Evolutionary conservation across 129 eudicot genomes (phyloP), one percentile per base, ranked within the genome.

Genomic region (Glebionis coronaria): DNA sequence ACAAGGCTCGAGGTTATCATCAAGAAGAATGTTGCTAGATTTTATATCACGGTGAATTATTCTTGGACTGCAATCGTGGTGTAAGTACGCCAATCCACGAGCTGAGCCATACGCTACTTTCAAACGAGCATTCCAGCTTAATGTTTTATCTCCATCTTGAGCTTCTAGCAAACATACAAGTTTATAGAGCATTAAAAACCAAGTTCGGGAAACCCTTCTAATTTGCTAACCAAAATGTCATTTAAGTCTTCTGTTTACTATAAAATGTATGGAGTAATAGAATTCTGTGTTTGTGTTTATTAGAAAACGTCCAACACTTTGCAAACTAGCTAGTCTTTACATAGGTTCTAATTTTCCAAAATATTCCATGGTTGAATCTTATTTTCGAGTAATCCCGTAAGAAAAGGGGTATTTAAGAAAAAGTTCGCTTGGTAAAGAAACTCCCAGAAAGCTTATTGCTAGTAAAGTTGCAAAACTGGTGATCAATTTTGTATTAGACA

Each of bases 11-110:
- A 93, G 81, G 23, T 93, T 86, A 59, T 93, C 98, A 75, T 86
- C 92, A 1, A 93, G 92, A 16, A 93, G 90, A 73, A 93, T 89
- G 61, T 93, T 93, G 76, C 98, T 89, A 1, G 98, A 88, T 66
- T 93, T 93, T 78, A 93, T 86, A 78, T 93, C 98, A 27, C 98
- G 89, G 55, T 93, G 98, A 66, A 93, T 47, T 57, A 93, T 86
- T 72, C 67, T 84, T 1, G 98, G 98, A 64, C 84, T 78, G 71
- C 98, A 93, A 56, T 93, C 98, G 67, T 93, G 98, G 76, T 93
- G 98, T 69, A 93, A 73, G 82, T 93, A 93, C 4, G 98, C 97
- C 78, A 93, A 67, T 59, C 98, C 98, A 49, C 95, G 65, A 14
- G 97, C 98, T 4, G 98, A 93, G 16, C 98, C 97, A 58, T 86